Percentiles rank a stretch among this genome's conserved stretches.
phyloP scores from a whole-genome alignment of 1,284 basidiomycete genomes.

The Rhodotorula sp. region DNA sequence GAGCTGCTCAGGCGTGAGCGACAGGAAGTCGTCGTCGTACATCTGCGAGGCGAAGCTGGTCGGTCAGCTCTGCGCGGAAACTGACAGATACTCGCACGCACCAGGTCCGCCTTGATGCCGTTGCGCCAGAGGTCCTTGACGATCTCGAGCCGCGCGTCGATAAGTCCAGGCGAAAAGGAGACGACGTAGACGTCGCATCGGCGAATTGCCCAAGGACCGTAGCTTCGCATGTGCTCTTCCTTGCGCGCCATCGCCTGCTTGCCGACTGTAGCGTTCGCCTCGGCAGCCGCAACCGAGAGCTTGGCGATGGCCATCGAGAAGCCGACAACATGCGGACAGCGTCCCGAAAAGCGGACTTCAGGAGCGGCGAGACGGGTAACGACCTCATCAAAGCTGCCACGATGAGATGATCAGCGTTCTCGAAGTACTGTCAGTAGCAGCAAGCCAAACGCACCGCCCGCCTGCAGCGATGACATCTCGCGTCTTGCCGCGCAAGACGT shows the following conservation, averaged over 20 bases:
- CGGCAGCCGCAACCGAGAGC: constrained; percentile 53
- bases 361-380: constrained; percentile 55
- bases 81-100: constrained; percentile 42
- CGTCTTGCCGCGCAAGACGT: constrained; percentile 51
- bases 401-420: not conserved
- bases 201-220: constrained; percentile 54
- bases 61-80: too few species aligned
- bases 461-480: constrained; percentile 55
- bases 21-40: constrained; percentile 43
- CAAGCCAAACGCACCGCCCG: constrained; percentile 46
- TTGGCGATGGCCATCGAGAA: constrained; percentile 57
- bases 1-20: constrained; percentile 41
- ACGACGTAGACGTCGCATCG: constrained; percentile 60
- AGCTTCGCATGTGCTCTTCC: constrained; percentile 51
- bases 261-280: constrained; percentile 50
- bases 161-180: constrained; percentile 52
- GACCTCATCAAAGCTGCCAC: constrained; percentile 54
- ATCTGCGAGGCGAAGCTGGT: constrained; percentile 25
- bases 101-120: constrained; percentile 57
- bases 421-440: too few species aligned
- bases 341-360: constrained; percentile 38
- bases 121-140: constrained; percentile 58
- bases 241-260: constrained; percentile 48
- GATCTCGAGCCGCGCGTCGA: constrained; percentile 54
- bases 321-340: constrained; percentile 54